Evolutionary conservation across 352 stramenopile species (phyloP).

Genomic region (Halophytophthora polymorphica): DNA sequence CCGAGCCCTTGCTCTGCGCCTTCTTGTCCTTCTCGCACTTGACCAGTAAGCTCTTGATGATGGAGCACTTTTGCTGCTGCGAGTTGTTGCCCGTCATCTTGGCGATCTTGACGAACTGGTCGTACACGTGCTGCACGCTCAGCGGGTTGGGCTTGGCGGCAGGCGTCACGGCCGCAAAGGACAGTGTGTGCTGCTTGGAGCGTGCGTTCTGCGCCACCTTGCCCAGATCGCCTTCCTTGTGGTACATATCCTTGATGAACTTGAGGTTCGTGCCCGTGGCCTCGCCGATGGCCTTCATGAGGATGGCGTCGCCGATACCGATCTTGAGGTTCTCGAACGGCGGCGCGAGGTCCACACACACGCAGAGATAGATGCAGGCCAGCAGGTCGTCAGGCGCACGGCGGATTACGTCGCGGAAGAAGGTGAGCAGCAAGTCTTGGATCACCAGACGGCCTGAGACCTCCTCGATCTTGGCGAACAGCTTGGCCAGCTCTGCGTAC

Average conservation of each 20-base stretch:
- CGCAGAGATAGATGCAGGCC: slow-evolving; percentile 89
- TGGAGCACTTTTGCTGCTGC: slow-evolving; percentile 96
- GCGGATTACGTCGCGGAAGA: slow-evolving; percentile 80
- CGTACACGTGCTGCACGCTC: slow-evolving; percentile 85
- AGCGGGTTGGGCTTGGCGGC: slow-evolving; percentile 70
- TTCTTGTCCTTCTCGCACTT: slow-evolving; percentile 86
- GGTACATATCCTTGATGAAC: slow-evolving; percentile 96
- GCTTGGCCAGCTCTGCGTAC: slow-evolving; percentile 61
- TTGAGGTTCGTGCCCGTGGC: slow-evolving; percentile 89
- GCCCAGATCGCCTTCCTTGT: slow-evolving; percentile 96
- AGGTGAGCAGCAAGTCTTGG: slow-evolving; percentile 81
- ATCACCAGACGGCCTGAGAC: slow-evolving; percentile 75
- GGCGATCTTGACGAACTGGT: slow-evolving; percentile 91
- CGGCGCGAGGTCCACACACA: slow-evolving; percentile 91
- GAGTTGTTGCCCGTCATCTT: slow-evolving; percentile 94
- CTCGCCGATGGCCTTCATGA: slow-evolving; percentile 97
- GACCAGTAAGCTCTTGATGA: slow-evolving; percentile 97
- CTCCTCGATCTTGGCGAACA: slow-evolving; percentile 80
- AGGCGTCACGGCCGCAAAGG: slow-evolving; percentile 72
- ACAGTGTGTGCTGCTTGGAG: slow-evolving; percentile 93
- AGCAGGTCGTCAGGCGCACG: slow-evolving; percentile 82
- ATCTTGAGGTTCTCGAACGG: slow-evolving; percentile 98
- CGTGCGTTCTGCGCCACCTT: slow-evolving; percentile 93
- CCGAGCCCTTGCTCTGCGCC: slow-evolving; percentile 38
- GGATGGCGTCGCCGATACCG: slow-evolving; percentile 96